These are phyloP conservation scores for Avicennia marina DNA, from an alignment of 257 asterid species.

Conservation along the genomic window DNA sequence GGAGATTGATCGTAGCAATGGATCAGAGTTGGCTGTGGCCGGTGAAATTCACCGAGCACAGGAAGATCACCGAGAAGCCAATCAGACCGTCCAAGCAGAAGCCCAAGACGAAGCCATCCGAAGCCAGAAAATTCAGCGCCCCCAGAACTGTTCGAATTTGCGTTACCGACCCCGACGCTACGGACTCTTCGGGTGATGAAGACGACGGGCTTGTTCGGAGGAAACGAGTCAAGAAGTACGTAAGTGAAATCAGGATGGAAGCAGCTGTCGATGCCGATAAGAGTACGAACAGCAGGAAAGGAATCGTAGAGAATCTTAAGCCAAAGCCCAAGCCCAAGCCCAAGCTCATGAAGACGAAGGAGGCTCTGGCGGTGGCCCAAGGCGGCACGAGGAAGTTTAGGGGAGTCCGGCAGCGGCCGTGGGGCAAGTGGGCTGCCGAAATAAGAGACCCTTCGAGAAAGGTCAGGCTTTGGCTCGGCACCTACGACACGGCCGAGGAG, in stretches of 20 bases:
- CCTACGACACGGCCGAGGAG: conserved; percentile 93
- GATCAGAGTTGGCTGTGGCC: conserved; percentile 44
- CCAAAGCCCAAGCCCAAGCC: conserved; percentile 32
- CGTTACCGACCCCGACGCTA: conserved; percentile 83
- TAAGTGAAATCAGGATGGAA: conserved; percentile 61
- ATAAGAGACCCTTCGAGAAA: conserved; percentile 82
- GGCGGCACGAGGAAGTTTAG: conserved; percentile 56
- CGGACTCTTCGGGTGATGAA: conserved; percentile 87
- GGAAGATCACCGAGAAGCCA: conserved; percentile 32
- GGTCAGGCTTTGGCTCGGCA: conserved; percentile 88
- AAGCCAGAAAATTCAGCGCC: conserved; percentile 8
- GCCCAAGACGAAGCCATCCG: conserved; percentile 15
- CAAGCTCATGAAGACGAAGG: background rate
- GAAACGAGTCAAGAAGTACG: conserved; percentile 51
- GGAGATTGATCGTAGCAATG: conserved; percentile 28
- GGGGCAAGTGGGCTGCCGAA: conserved; percentile 99
- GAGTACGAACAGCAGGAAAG: conserved; percentile 11
- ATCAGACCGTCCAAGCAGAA: conserved; percentile 27
- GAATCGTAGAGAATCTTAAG: conserved; percentile 5
- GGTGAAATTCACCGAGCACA: conserved; percentile 65
- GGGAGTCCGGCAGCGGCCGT: conserved; percentile 91
- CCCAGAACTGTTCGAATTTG: conserved; percentile 54
- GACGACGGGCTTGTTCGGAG: conserved; percentile 33
- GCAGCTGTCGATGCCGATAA: background rate
- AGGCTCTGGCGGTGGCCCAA: conserved; percentile 4